Evolutionary conservation across 108 stramenopile genomes (phyloP).

Genomic region (Nitzschia palea): DNA sequence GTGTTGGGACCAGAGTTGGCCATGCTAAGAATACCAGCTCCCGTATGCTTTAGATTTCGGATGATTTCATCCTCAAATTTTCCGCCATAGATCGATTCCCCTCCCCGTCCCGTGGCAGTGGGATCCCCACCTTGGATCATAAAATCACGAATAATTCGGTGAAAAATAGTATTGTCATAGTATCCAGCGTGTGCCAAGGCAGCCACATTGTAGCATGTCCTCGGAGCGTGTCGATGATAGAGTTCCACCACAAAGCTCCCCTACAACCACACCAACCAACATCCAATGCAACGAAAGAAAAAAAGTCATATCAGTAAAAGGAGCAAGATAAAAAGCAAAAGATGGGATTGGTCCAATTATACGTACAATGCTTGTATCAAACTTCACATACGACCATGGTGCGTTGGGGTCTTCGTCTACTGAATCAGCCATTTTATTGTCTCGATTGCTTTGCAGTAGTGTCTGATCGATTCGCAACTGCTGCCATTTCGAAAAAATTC

Average conservation of each 20-base stretch:
- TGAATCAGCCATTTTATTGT: not conserved
- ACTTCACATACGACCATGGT: conserved; percentile 74
- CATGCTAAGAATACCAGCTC: conserved; percentile 90
- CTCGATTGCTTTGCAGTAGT: no score
- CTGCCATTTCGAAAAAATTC: no score
- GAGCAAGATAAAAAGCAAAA: not conserved
- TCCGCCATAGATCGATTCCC: conserved; percentile 79
- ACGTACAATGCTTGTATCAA: conserved; percentile 66
- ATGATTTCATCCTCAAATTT: conserved; percentile 94
- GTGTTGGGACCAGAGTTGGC: conserved; percentile 95
- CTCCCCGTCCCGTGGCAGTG: conserved; percentile 86
- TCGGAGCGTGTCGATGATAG: conserved; percentile 77
- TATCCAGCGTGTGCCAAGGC: conserved; percentile 89
- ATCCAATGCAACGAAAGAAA: not conserved
- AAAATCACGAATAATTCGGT: conserved; percentile 93
- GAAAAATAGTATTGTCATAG: conserved; percentile 92
- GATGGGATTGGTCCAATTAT: not conserved
- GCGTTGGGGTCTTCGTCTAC: conserved; percentile 20
- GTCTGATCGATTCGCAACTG: no score
- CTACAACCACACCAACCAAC: no score
- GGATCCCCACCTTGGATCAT: conserved; percentile 97
- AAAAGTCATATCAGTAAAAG: not conserved
- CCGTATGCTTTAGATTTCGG: conserved; percentile 78
- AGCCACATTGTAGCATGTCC: conserved; percentile 83
- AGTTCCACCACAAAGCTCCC: conserved; percentile 79